A percentile compares a stretch with the other conserved stretches of the same genome.
Conservation (phyloP, 805 yeast genomes). For the Zygoascus flipseniorum region DNA sequence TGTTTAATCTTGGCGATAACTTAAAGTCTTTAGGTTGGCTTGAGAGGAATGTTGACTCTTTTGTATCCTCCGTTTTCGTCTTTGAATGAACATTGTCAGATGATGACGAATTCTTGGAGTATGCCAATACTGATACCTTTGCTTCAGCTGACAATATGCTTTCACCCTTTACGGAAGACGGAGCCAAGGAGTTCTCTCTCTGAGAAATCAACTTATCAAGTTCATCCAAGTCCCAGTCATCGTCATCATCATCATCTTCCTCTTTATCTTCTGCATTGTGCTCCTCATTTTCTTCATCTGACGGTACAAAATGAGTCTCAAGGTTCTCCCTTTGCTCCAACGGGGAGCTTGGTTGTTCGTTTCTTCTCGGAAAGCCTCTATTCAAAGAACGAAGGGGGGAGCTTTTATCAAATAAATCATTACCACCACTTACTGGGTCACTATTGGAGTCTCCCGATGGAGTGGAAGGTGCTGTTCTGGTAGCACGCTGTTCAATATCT, state of each 20-base stretch:
- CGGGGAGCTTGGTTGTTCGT: background rate
- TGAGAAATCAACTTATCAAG: conserved; percentile 1
- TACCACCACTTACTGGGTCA: background rate
- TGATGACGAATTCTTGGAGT: background rate
- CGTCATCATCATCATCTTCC: background rate
- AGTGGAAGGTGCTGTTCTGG: background rate
- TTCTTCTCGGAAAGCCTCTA: background rate
- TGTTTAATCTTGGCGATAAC: background rate
- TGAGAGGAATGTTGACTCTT: background rate
- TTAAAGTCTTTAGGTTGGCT: background rate
- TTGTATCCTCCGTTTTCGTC: background rate
- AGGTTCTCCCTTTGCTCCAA: background rate
- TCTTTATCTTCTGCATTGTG: background rate
- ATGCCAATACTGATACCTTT: background rate
- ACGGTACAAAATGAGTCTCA: background rate
- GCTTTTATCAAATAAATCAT: background rate
- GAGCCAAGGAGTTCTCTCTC: background rate
- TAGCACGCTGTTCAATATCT: background rate
- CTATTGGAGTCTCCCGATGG: background rate
- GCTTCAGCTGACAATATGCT: background rate
- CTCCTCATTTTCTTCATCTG: background rate
- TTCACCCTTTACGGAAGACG: background rate
- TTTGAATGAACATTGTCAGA: background rate
- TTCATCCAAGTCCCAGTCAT: conserved; percentile 6
- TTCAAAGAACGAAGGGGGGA: background rate